A percentile compares a stretch with the other conserved stretches of the same genome.
These are phyloP conservation scores for Aspergillus transmontanensis DNA, from an alignment of 2,329 filamentous ascomycete genomes.

Conservation along the genomic window DNA sequence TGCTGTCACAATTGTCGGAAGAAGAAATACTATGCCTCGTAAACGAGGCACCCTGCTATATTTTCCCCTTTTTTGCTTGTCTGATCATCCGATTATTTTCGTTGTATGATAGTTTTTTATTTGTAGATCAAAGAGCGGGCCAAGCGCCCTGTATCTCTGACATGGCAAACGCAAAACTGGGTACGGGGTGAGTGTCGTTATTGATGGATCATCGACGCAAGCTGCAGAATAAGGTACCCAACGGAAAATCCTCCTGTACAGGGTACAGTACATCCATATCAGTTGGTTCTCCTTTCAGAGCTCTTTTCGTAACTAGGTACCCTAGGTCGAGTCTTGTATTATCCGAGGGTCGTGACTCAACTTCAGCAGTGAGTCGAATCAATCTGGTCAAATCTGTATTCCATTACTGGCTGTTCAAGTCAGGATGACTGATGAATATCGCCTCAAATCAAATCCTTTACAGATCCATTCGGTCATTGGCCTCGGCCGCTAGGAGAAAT, in stretches of 20 bases:
- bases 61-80: neutral
- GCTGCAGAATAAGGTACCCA: conserved; percentile 25
- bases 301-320: neutral
- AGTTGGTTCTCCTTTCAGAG: neutral
- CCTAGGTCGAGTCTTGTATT: neutral
- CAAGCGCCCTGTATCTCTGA: conserved; percentile 12
- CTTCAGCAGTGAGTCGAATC: neutral
- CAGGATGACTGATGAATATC: conserved; percentile 1
- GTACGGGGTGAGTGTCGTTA: conserved; percentile 4
- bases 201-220: conserved; percentile 11
- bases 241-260: conserved; percentile 9
- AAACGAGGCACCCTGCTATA: neutral
- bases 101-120: neutral
- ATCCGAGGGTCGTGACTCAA: neutral
- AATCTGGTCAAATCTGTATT: neutral
- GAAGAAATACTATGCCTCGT: neutral
- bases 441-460: conserved; percentile 12
- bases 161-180: conserved; percentile 6
- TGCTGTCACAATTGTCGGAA: neutral
- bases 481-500: neutral
- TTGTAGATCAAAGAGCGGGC: conserved; percentile 9
- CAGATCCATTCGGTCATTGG: conserved; percentile 16
- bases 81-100: neutral
- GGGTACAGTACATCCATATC: neutral
- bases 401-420: neutral